These are phyloP conservation scores for Lodderomyces parapsilosis DNA, from an alignment of 1,139 yeast species.

Conservation along the genomic window DNA sequence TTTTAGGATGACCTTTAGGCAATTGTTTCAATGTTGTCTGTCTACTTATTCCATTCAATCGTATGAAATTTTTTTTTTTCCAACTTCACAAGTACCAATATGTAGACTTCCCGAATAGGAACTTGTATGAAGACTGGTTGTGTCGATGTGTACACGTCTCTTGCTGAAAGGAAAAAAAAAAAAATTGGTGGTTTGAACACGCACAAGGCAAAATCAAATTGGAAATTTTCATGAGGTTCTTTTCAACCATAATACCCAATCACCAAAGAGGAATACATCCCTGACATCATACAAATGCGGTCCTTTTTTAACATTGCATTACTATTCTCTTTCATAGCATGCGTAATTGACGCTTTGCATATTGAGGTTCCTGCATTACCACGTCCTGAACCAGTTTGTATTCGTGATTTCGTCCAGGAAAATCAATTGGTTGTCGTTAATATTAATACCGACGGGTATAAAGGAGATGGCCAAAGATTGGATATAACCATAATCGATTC, in stretches of 20 bases:
- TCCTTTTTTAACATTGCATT: constrained; percentile 8
- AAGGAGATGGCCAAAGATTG: constrained; percentile 84
- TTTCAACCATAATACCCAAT: too few relatives aligned
- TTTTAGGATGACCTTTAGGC: neutral
- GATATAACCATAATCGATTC: constrained; percentile 62
- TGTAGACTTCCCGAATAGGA: constrained; percentile 8
- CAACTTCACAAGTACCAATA: too few relatives aligned
- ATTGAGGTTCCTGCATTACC: constrained; percentile 39
- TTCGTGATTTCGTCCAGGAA: constrained; percentile 84
- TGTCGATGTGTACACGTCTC: constrained; percentile 4
- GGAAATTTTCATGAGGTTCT: neutral
- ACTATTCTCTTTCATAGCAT: constrained; percentile 19
- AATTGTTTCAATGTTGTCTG: neutral
- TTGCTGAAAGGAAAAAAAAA: neutral
- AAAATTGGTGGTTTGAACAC: neutral
- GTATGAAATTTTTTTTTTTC: neutral
- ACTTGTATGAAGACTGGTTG: neutral
- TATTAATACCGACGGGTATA: constrained; percentile 66
- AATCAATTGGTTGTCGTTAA: constrained; percentile 86
- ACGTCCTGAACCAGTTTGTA: constrained; percentile 54
- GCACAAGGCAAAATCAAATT: neutral
- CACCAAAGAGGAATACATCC: neutral
- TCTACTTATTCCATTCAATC: too few relatives aligned
- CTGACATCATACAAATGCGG: constrained; percentile 4
- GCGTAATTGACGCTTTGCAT: constrained; percentile 32